These are phyloP conservation scores for Globisporangium okanoganense DNA, from an alignment of 352 stramenopile genomes.

Conservation along the genomic window DNA sequence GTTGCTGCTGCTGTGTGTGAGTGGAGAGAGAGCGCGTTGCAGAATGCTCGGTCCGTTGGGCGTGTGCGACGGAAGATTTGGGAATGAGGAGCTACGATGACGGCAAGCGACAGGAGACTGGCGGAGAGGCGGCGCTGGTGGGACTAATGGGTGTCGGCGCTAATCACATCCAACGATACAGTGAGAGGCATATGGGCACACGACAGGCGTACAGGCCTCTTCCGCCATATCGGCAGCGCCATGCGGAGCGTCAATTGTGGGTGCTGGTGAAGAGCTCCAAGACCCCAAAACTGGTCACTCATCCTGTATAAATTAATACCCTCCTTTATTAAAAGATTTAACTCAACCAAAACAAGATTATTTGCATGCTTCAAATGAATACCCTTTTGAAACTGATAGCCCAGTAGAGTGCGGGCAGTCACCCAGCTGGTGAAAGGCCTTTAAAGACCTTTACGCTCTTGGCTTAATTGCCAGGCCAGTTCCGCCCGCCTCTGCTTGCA, in stretches of 20 bases:
- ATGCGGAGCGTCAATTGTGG: slow-evolving; percentile 6
- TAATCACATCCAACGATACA: neutral
- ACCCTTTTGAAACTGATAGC: neutral
- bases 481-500: neutral
- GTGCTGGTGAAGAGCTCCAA: neutral
- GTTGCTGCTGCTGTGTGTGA: neutral
- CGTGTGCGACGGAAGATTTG: neutral
- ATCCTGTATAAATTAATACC: slow-evolving; percentile 5
- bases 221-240: neutral
- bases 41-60: neutral
- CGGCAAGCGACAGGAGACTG: neutral
- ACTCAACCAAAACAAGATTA: neutral
- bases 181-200: neutral
- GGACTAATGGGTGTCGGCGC: neutral
- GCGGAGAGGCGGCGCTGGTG: neutral
- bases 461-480: neutral
- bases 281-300: neutral
- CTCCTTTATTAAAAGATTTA: neutral
- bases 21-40: neutral
- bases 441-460: slow-evolving; percentile 4
- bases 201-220: neutral
- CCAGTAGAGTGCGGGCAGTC: neutral
- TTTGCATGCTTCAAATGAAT: neutral
- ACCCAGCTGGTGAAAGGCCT: slow-evolving; percentile 1
- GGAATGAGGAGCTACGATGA: neutral